Conservation (phyloP, 257 asterid species). For the Nicotiana otophora region DNA sequence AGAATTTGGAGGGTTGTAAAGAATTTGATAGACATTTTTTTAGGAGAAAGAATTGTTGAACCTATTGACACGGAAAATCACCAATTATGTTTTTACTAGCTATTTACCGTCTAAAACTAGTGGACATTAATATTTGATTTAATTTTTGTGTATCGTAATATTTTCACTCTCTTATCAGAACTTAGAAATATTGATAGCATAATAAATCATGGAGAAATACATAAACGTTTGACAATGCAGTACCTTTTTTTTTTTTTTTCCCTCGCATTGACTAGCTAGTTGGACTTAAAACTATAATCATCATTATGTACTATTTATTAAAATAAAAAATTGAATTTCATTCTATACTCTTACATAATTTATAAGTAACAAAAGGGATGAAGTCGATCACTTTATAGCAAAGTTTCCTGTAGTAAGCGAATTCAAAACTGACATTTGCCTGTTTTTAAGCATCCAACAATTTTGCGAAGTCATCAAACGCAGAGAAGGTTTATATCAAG, state of each 20-base stretch:
- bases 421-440: background rate
- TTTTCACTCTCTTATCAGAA: background rate
- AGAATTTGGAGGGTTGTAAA: background rate
- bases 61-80: background rate
- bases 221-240: background rate
- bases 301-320: background rate
- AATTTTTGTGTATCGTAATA: background rate
- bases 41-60: slow-evolving; percentile 19
- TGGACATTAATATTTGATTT: background rate
- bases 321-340: background rate
- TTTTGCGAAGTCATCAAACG: background rate
- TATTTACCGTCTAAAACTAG: background rate
- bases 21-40: background rate
- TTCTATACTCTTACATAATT: background rate
- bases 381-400: background rate
- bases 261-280: background rate
- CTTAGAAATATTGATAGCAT: background rate
- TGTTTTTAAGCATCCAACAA: background rate
- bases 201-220: background rate
- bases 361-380: background rate
- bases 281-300: background rate
- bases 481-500: no score
- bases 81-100: background rate
- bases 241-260: background rate
- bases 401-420: background rate